phyloP scores from a whole-genome alignment of 2,329 filamentous ascomycete genomes.

The Fusarium concolor region DNA sequence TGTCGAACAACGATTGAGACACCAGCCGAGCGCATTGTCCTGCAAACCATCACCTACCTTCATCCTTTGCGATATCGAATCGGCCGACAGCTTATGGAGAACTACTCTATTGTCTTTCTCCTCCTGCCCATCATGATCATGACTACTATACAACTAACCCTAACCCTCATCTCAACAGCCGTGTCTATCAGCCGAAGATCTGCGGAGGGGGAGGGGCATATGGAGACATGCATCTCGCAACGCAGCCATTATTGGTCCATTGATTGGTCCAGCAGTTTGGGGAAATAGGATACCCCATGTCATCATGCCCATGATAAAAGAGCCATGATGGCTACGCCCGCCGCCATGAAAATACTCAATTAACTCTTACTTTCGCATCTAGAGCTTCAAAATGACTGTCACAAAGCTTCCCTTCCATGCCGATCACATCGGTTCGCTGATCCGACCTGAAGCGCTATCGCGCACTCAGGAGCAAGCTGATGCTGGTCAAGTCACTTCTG shows the following conservation, averaged over 20 bases:
- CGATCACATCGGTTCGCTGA: constrained; percentile 78
- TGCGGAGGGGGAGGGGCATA: constrained; percentile 43
- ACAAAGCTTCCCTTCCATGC: constrained; percentile 70
- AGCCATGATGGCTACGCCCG: constrained; percentile 24
- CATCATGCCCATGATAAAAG: constrained; percentile 40
- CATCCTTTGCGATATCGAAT: neutral
- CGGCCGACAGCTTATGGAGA: neutral
- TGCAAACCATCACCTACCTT: neutral
- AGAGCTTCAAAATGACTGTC: constrained; percentile 37
- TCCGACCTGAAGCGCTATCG: constrained; percentile 72
- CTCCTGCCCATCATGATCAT: neutral
- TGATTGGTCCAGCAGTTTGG: constrained; percentile 19
- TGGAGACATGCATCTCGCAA: constrained; percentile 31
- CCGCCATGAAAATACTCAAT: constrained; percentile 11
- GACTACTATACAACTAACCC: neutral
- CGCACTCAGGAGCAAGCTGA: constrained; percentile 62
- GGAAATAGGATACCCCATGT: constrained; percentile 20
- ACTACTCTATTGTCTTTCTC: no score
- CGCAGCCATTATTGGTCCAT: constrained; percentile 40
- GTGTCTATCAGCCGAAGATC: constrained; percentile 44
- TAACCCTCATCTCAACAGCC: constrained; percentile 43
- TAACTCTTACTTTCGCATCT: constrained; percentile 1
- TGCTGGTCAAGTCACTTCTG: constrained; percentile 56
- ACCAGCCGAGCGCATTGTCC: neutral
- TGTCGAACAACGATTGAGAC: neutral